Conservation (phyloP, 2,329 filamentous ascomycete genomes). For the Lanzia echinophila region DNA sequence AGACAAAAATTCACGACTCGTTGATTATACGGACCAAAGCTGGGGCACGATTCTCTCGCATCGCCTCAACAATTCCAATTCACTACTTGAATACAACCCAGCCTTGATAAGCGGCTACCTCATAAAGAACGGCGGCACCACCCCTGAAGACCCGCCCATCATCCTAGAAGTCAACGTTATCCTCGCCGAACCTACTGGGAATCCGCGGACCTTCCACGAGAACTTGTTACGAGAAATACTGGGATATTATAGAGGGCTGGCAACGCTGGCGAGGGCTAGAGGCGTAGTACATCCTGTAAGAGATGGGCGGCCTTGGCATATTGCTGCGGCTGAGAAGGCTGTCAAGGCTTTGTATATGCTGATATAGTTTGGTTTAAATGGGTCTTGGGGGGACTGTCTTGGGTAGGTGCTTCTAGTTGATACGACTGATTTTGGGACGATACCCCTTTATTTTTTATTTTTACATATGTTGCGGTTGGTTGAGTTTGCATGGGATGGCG, state of each 20-base stretch:
- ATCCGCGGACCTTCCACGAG: slow-evolving; percentile 43
- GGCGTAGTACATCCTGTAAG: slow-evolving; percentile 52
- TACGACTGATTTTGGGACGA: neutral
- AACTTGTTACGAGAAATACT: slow-evolving; percentile 64
- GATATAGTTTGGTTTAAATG: slow-evolving; percentile 40
- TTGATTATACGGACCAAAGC: slow-evolving; percentile 67
- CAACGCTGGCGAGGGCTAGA: slow-evolving; percentile 60
- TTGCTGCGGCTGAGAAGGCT: slow-evolving; percentile 64
- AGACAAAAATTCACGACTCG: slow-evolving; percentile 60
- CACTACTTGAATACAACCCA: slow-evolving; percentile 47
- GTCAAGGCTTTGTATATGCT: slow-evolving; percentile 58
- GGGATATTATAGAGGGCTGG: slow-evolving; percentile 60
- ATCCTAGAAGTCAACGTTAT: slow-evolving; percentile 60
- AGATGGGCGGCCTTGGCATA: slow-evolving; percentile 70
- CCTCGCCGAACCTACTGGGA: slow-evolving; percentile 38
- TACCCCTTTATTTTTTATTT: neutral
- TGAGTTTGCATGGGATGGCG: neutral
- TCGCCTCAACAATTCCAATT: slow-evolving; percentile 53
- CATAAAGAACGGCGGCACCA: slow-evolving; percentile 53
- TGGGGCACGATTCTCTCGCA: slow-evolving; percentile 69
- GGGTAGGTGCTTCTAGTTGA: neutral
- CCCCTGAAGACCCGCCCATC: slow-evolving; percentile 50
- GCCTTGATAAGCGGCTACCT: slow-evolving; percentile 59
- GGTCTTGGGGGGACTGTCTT: neutral
- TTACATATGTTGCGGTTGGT: neutral